Evolutionary conservation across 371 early-diverging fungal genomes (phyloP).

Genomic region (Batkoa obscura): DNA sequence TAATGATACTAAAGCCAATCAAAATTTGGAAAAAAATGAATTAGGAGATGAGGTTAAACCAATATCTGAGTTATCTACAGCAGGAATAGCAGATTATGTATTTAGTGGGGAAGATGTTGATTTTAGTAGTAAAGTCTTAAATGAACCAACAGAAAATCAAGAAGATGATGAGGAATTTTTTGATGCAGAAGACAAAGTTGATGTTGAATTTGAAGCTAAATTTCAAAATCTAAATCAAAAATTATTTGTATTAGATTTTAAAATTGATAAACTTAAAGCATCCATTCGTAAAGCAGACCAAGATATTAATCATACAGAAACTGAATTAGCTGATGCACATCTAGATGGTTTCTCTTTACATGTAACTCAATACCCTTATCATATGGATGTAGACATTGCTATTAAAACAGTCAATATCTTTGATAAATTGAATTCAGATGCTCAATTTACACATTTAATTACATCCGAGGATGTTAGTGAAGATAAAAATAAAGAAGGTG

Average conservation of each 20-base stretch:
- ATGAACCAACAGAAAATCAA: conserved; percentile 7
- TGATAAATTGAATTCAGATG: conserved; percentile 39
- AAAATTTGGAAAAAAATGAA: background rate
- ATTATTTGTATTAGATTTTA: conserved; percentile 44
- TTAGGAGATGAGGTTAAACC: no score
- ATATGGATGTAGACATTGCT: conserved; percentile 48
- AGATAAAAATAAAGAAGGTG: conserved; percentile 6
- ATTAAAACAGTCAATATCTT: conserved; percentile 56
- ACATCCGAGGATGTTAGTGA: conserved; percentile 25
- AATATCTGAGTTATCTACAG: background rate
- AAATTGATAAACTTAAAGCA: conserved; percentile 47
- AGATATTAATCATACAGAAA: conserved; percentile 19
- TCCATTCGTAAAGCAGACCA: conserved; percentile 29
- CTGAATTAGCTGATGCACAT: conserved; percentile 40
- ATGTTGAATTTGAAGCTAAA: conserved; percentile 6
- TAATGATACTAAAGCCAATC: conserved; percentile 12
- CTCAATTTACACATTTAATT: conserved; percentile 42
- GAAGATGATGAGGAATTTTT: conserved; percentile 11
- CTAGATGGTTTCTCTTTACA: conserved; percentile 48
- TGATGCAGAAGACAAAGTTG: conserved; percentile 12
- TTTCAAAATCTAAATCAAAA: conserved; percentile 18
- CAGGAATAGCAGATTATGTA: background rate
- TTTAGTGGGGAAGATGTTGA: conserved; percentile 3
- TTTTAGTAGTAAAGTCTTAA: no score
- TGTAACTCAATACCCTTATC: conserved; percentile 46